phyloP scores from a whole-genome alignment of 225 moss, liverwort and hornwort species.

The Straminergon stramineum region DNA sequence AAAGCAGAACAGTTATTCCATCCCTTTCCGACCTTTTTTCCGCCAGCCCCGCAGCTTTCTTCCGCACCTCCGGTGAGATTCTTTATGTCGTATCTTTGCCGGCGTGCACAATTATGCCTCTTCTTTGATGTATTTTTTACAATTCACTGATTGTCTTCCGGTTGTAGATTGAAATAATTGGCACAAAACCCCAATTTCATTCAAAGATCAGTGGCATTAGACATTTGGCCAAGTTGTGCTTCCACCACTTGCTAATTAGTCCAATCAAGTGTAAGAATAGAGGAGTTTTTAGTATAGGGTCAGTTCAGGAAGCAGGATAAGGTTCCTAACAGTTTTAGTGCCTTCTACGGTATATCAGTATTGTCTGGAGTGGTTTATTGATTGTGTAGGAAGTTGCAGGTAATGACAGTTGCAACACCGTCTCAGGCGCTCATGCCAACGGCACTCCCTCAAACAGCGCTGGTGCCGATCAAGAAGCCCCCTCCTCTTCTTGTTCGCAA shows the following conservation, averaged over 20 bases:
- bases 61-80: conserved; percentile 16
- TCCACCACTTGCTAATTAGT: background rate
- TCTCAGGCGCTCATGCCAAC: conserved; percentile 25
- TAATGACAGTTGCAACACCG: conserved; percentile 15
- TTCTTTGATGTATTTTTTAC: background rate
- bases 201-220: background rate
- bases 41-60: conserved; percentile 25
- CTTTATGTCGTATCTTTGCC: background rate
- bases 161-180: background rate
- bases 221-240: background rate
- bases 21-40: conserved; percentile 63
- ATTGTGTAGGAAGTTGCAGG: conserved; percentile 18
- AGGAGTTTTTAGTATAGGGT: background rate
- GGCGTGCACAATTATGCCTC: background rate
- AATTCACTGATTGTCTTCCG: background rate
- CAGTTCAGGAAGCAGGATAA: background rate
- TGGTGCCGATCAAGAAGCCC: conserved; percentile 30
- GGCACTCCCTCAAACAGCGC: conserved; percentile 11
- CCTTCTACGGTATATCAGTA: background rate
- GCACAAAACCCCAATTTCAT: background rate
- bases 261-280: background rate
- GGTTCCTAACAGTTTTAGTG: background rate
- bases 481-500: conserved; percentile 50
- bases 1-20: conserved; percentile 73
- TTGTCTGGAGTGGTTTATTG: background rate